phyloP scores from a whole-genome alignment of 441 rosid species.

The Flueggea neowawraea region DNA sequence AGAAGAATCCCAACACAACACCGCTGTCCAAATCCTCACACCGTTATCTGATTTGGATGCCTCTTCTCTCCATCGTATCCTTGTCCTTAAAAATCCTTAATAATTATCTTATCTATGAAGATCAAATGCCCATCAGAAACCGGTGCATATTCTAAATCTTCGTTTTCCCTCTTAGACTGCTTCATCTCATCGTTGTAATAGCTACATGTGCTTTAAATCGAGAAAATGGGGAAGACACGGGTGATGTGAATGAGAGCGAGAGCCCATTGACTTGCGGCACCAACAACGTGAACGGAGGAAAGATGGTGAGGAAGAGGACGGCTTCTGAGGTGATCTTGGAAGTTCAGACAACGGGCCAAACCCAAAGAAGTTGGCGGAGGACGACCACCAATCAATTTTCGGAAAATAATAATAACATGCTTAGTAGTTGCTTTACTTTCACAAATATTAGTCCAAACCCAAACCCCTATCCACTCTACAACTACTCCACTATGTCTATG shows the following conservation, averaged over 20 bases:
- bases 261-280: background rate
- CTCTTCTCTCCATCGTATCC: conserved; percentile 4
- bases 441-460: conserved; percentile 8
- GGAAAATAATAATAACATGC: too few relatives aligned
- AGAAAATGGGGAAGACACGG: background rate
- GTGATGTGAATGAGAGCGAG: background rate
- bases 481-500: conserved; percentile 61
- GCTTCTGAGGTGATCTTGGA: conserved; percentile 70
- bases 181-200: conserved; percentile 21
- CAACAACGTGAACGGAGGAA: conserved; percentile 19
- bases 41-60: conserved; percentile 41
- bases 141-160: background rate
- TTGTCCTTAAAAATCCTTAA: background rate
- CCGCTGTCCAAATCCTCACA: conserved; percentile 29
- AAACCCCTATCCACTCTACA: conserved; percentile 18
- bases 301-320: conserved; percentile 73
- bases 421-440: background rate
- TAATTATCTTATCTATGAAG: background rate
- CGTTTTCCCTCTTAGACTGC: too few relatives aligned
- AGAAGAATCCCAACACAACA: conserved; percentile 37
- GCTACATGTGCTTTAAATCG: conserved; percentile 18
- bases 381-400: background rate
- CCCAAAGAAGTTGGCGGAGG: conserved; percentile 48
- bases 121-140: background rate
- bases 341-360: conserved; percentile 22